phyloP scores from a whole-genome alignment of 768 basidiomycete genomes.

The Antrodiella citrinella region DNA sequence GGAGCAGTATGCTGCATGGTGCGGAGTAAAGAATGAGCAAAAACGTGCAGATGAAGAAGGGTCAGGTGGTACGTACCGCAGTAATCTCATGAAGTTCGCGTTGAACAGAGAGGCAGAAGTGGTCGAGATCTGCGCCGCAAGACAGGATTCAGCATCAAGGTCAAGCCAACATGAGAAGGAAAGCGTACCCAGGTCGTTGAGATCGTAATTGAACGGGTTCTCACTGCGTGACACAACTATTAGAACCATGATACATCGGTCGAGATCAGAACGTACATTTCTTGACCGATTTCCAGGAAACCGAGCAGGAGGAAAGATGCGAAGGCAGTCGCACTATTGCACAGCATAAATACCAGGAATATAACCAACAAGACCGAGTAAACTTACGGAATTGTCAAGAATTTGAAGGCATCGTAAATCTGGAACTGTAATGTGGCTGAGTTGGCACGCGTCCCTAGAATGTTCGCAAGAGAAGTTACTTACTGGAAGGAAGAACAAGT shows the following conservation, averaged over 20 bases:
- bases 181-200: slow-evolving; percentile 52
- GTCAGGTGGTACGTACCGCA: slow-evolving; percentile 35
- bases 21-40: slow-evolving; percentile 22
- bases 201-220: slow-evolving; percentile 61
- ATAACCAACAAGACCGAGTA: too few relatives aligned
- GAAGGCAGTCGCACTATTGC: slow-evolving; percentile 46
- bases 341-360: too few relatives aligned
- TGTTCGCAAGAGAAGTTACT: neutral
- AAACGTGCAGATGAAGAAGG: slow-evolving; percentile 1
- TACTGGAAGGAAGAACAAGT: slow-evolving; percentile 21
- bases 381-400: slow-evolving; percentile 45
- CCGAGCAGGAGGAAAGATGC: slow-evolving; percentile 56
- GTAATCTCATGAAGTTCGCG: slow-evolving; percentile 68
- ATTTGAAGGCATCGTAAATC: slow-evolving; percentile 33
- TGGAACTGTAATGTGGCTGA: slow-evolving; percentile 34
- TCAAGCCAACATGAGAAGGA: neutral
- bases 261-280: slow-evolving; percentile 37
- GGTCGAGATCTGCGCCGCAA: slow-evolving; percentile 44
- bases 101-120: slow-evolving; percentile 59
- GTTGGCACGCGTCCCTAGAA: neutral
- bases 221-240: slow-evolving; percentile 34
- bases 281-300: slow-evolving; percentile 63
- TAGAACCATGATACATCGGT: neutral
- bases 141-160: neutral
- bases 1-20: slow-evolving; percentile 41